Evolutionary conservation across 768 basidiomycete genomes (phyloP).

Genomic region (Leccinum olivaceopallidum): DNA sequence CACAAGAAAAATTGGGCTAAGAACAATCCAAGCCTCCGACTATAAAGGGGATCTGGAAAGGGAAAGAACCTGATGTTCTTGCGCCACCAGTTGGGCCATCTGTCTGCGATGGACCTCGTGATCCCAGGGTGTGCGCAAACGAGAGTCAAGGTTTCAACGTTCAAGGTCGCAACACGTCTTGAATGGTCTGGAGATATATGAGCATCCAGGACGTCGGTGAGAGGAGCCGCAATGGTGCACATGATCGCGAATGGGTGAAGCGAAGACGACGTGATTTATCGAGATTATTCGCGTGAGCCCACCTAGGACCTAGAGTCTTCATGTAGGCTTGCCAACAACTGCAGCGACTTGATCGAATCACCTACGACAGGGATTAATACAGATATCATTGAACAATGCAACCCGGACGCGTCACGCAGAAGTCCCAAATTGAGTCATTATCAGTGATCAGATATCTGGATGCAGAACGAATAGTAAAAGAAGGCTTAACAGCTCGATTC

Average conservation of each 20-base stretch:
- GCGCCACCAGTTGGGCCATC: not conserved
- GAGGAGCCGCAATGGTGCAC: not conserved
- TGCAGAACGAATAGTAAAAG: not conserved
- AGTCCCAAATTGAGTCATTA: not conserved
- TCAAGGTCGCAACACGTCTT: not conserved
- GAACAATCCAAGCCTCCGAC: not conserved
- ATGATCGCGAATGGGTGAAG: not conserved
- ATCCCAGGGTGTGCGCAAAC: not conserved
- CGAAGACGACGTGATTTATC: not conserved
- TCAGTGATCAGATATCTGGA: not conserved
- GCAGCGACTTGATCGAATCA: not conserved
- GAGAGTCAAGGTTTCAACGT: not conserved
- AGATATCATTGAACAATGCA: not conserved
- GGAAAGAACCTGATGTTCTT: not conserved
- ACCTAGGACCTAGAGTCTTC: not conserved
- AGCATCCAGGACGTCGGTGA: not conserved
- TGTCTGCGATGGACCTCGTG: not conserved
- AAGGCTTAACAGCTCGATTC: not conserved
- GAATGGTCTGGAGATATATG: not conserved
- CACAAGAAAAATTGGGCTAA: not conserved
- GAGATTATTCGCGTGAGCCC: not conserved
- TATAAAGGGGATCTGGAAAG: not conserved
- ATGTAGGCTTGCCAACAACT: not conserved
- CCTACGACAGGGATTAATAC: not conserved
- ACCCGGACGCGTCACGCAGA: not conserved